phyloP scores from a whole-genome alignment of 148 eudicot species.

The Mesembryanthemum crystallinum region DNA sequence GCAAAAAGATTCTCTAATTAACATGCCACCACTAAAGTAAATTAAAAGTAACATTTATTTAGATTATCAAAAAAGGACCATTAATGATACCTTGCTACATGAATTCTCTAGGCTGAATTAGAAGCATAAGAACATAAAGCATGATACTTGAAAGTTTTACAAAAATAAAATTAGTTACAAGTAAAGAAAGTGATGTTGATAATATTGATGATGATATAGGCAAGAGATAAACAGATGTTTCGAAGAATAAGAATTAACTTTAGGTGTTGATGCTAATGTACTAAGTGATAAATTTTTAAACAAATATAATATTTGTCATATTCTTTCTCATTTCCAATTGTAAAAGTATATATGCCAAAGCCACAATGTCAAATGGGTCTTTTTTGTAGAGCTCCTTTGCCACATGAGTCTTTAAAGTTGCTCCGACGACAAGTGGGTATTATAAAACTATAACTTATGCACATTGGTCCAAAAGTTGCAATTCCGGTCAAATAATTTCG shows the following conservation, averaged over 20 bases:
- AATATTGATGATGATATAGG: neutral
- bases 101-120: constrained; percentile 5
- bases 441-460: no score
- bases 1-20: neutral
- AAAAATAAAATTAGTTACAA: neutral
- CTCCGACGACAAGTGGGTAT: no score
- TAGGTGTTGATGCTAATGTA: no score
- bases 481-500: no score
- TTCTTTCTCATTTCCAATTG: neutral
- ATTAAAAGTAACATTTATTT: constrained; percentile 7
- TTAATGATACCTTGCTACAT: neutral
- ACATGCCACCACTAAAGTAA: neutral
- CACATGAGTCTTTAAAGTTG: no score
- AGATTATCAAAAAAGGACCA: constrained; percentile 11
- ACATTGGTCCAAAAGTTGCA: no score
- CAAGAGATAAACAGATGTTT: constrained; percentile 5
- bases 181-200: no score
- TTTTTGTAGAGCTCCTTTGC: no score
- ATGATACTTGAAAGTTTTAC: neutral
- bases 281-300: no score
- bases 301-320: constrained; percentile 1
- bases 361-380: no score
- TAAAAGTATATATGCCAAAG: no score
- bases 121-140: neutral
- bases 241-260: neutral